phyloP scores from a whole-genome alignment of 202 grass and related monocot species.

The Digitaria exilis region DNA sequence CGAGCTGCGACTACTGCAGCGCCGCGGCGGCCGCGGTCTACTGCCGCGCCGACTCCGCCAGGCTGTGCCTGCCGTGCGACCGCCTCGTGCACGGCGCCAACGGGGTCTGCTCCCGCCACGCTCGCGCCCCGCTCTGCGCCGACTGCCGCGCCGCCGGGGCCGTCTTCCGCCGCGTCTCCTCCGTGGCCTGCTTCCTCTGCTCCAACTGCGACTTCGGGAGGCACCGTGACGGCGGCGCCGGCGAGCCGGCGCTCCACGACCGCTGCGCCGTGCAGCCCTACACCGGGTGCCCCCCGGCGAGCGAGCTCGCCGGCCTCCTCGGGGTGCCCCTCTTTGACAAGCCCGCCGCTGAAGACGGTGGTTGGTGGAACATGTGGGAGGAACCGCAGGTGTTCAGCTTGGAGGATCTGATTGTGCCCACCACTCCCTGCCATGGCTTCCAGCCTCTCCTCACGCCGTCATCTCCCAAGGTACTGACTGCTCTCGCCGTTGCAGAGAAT shows the following conservation, averaged over 20 bases:
- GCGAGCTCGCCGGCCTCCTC: conserved; percentile 52
- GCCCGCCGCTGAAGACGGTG: conserved; percentile 12
- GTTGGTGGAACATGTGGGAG: conserved; percentile 58
- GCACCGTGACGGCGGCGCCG: conserved; percentile 25
- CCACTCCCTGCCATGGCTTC: conserved; percentile 84
- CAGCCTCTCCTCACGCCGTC: conserved; percentile 64
- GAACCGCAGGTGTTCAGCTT: conserved; percentile 75
- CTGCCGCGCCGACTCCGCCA: conserved; percentile 79
- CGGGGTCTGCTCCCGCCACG: conserved; percentile 85
- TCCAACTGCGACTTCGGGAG: conserved; percentile 85
- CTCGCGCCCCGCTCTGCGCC: conserved; percentile 75
- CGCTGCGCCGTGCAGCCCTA: conserved; percentile 67
- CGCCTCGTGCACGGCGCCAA: conserved; percentile 92
- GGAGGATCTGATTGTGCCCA: conserved; percentile 85
- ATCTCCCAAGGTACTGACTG: conserved; percentile 68
- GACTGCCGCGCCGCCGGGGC: conserved; percentile 55
- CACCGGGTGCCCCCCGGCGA: conserved; percentile 58
- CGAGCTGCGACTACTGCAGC: conserved; percentile 70
- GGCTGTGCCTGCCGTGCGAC: conserved; percentile 88
- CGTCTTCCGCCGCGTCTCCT: conserved; percentile 50
- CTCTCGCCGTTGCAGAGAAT: neutral
- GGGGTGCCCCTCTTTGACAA: conserved; percentile 64
- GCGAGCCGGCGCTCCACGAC: conserved; percentile 23
- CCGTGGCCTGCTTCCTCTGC: conserved; percentile 65
- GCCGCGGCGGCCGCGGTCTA: conserved; percentile 51